Evolutionary conservation across 179 eudicot species (phyloP).

Genomic region (Beta lomatogona): DNA sequence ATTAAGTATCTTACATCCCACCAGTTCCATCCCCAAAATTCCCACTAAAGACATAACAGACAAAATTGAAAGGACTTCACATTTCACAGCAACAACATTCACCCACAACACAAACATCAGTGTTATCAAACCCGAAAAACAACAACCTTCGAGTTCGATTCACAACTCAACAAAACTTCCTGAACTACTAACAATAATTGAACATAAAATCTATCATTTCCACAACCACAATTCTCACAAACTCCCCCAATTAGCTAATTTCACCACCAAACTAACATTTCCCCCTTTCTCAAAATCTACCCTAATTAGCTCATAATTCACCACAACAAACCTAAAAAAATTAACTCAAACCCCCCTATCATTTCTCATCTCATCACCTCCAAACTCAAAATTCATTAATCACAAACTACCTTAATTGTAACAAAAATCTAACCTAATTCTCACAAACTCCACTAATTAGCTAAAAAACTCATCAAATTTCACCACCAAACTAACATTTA

Average conservation of each 20-base stretch:
- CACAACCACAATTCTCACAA: background rate
- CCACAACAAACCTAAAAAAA: background rate
- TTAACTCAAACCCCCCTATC: background rate
- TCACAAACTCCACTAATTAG: background rate
- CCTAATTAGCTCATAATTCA: background rate
- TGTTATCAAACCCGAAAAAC: background rate
- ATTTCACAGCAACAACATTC: constrained; percentile 2
- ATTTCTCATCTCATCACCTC: background rate
- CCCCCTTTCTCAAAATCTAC: background rate
- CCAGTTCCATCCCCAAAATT: constrained; percentile 19
- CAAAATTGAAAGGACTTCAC: too few relatives aligned
- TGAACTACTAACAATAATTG: background rate
- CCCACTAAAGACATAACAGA: constrained; percentile 10
- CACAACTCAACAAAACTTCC: background rate
- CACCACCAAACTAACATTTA: too few relatives aligned
- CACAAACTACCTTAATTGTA: background rate
- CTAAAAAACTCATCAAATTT: too few relatives aligned
- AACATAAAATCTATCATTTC: background rate
- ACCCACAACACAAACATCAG: constrained; percentile 1
- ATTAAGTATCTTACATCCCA: constrained; percentile 21
- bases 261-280: background rate
- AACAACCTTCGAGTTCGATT: constrained; percentile 2
- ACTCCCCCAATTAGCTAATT: background rate
- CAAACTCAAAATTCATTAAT: background rate
- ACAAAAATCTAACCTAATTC: background rate